Base-by-base conservation (phyloP, 257 asterid genomes). In the Rauvolfia tetraphylla region DNA sequence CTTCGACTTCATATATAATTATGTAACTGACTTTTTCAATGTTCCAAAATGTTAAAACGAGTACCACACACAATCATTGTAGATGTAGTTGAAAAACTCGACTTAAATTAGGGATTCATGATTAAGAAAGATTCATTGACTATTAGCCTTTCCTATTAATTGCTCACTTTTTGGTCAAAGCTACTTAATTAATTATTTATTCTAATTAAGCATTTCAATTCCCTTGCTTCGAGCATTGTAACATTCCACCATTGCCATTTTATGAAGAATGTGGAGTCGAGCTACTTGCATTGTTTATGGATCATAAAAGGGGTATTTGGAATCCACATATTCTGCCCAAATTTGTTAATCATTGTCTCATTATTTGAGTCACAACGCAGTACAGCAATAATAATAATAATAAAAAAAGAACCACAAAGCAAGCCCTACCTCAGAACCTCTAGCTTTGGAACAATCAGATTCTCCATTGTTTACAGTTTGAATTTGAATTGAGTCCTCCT, bases 321-420 rank as follows among this genome's bases (percentile, higher is more conserved):
- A 65, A 65, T 36, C 71, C 27, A 20, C 33, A 67, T 67, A 20
- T 67, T 67, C 72, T 67, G 51, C 51, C 72, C 29, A 67, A 67
- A 38, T 22, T 67, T 38, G 20, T 67, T 67, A 67, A 67, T 67
- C 72, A 67, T 67, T 67, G 51, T 67, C 72, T 67, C 72, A 67
- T 66, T 36, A 66, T 67, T 38, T 65, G 48, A 67, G 38, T 22
- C 8, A 67, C 17, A 67, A 20, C 38, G 72, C 29, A 66, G 9
- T n/a, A n/a, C n/a, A n/a, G n/a, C n/a, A n/a, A n/a, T n/a, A n/a
- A n/a, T n/a, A n/a, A n/a, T n/a, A n/a, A n/a, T n/a, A n/a, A n/a
- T n/a, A n/a, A n/a, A n/a, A n/a, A n/a, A n/a, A n/a, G n/a, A n/a
- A n/a, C n/a, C n/a, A n/a, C n/a, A n/a, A n/a, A n/a, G n/a, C n/a